Base-by-base conservation (phyloP, 805 yeast species). In the Lachancea dasiensis region DNA sequence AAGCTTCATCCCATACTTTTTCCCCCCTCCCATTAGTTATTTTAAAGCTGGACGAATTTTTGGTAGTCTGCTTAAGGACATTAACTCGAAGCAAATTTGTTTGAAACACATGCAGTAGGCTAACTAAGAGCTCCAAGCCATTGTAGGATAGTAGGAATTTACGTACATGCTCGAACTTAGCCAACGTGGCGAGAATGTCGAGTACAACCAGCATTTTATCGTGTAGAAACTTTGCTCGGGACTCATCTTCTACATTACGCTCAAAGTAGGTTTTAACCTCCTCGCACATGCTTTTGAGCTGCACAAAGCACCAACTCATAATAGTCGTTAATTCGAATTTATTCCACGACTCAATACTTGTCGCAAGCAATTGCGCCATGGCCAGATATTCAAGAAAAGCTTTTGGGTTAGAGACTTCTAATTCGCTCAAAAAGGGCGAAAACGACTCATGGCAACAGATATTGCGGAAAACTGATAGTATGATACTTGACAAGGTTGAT, bases 291-390 rank as follows among this genome's bases (percentile, higher is more conserved):
- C 40, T 40, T 32, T 58, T 57, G 25, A 63, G 57, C 14, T 62
- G 43, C 30, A 56, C 57, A 39, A 52, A 60, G 20, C 56, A 54
- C 71, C 71, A 68, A 5, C 64, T 51, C 52, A 68, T 51, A 1
- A 68, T 56, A 11, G 55, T 62, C 0, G 67, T 65, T 3, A 66
- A 44, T 24, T 66, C 60, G 38, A 54, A 60, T 16, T 59, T 60
- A 34, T 61, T 58, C 69, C 69, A 67, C 8, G 44, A 46, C 13
- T 56, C 54, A 27, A 47, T 55, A 39, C 70, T 65, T 1, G 70
- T 65, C 4, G 59, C 53, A 2, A 63, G 49, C 1, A 61, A 40
- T 33, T 63, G 62, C 3, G 64, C 41, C 6, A 60, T 48, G 28
- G 49, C 52, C 17, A 64, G 34, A 16, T 51, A 46, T 18, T 44